Base-by-base conservation (phyloP, 2,329 filamentous ascomycete genomes). In the Thelonectria olida region DNA sequence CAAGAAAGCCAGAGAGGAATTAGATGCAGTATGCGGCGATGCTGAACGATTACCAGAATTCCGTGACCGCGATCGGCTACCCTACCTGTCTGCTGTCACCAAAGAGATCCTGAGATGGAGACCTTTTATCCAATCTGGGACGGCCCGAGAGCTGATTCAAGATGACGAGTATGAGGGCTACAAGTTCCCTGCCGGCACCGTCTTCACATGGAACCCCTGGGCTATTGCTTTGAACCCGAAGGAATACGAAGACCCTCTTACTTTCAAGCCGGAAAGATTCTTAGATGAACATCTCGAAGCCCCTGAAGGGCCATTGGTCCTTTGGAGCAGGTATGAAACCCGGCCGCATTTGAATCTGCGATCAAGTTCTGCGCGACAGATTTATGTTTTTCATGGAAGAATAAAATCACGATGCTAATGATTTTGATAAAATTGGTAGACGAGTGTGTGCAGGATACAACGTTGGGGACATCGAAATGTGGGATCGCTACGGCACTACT, bases 321-420 rank as follows among this genome's bases (percentile, higher is more conserved):
- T 62, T 58, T 31, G 49, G 54, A 31, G 31, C 59, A 54, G 54
- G 59, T 62, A 20, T n/a, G n/a, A n/a, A n/a, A n/a, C n/a, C n/a
- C n/a, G n/a, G n/a, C n/a, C n/a, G n/a, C n/a, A n/a, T n/a, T n/a
- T n/a, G n/a, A 19, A 36, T 38, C 28, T 31, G 12, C 28, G 28
- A 31, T 31, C 27, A 31, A 12, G 7, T 31, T 31, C 27, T 31
- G 27, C n/a, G n/a, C n/a, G n/a, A n/a, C n/a, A n/a, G n/a, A n/a
- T n/a, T n/a, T n/a, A n/a, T n/a, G 27, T 31, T 31, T 31, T 31
- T 7, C 12, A 7, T 31, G 27, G 12, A 31, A 7, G 27, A 31
- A 31, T n/a, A 36, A 7, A 19, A 7, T 4, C 6, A 1, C 31
- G 10, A 12, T 31, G 27, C 27, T 7, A 12, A 31, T 31, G 7